phyloP scores from a whole-genome alignment of 1,284 basidiomycete genomes.

The Ustilago lituana region DNA sequence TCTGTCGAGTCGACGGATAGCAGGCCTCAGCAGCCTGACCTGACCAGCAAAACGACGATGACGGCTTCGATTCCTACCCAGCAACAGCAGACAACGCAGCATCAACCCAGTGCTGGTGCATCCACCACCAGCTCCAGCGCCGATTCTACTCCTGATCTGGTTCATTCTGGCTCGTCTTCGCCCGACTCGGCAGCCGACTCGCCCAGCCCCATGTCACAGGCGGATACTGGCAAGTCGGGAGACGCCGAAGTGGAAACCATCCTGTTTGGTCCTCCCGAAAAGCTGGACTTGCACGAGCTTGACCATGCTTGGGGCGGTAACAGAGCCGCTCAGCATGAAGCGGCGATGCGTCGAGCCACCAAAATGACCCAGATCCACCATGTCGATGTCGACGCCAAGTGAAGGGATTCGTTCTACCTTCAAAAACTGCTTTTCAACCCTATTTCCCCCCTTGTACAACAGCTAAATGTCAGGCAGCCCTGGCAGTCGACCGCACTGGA shows the following conservation, averaged over 20 bases:
- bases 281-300: constrained; percentile 44
- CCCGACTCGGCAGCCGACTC: constrained; percentile 35
- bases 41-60: constrained; percentile 3
- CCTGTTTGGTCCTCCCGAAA: constrained; percentile 46
- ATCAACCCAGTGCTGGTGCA: constrained; percentile 16
- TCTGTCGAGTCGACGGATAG: constrained; percentile 18
- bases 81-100: constrained; percentile 38
- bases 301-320: constrained; percentile 42
- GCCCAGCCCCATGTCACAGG: constrained; percentile 30
- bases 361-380: constrained; percentile 8
- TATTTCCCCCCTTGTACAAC: constrained; percentile 20
- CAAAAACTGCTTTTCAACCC: neutral
- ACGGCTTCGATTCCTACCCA: neutral
- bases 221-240: constrained; percentile 17
- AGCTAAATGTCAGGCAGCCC: constrained; percentile 32
- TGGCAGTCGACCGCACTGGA: constrained; percentile 6
- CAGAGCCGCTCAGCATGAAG: constrained; percentile 29
- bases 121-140: constrained; percentile 13
- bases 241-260: constrained; percentile 46
- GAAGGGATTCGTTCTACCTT: neutral
- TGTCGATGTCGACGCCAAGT: constrained; percentile 15
- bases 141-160: constrained; percentile 28
- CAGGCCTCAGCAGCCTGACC: constrained; percentile 18
- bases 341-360: constrained; percentile 21
- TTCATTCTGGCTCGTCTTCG: constrained; percentile 31